Evolutionary conservation across 176 grass and related monocot species (phyloP), one percentile per base, ranked within the genome.

Genomic region (Eragrostis nindensis): DNA sequence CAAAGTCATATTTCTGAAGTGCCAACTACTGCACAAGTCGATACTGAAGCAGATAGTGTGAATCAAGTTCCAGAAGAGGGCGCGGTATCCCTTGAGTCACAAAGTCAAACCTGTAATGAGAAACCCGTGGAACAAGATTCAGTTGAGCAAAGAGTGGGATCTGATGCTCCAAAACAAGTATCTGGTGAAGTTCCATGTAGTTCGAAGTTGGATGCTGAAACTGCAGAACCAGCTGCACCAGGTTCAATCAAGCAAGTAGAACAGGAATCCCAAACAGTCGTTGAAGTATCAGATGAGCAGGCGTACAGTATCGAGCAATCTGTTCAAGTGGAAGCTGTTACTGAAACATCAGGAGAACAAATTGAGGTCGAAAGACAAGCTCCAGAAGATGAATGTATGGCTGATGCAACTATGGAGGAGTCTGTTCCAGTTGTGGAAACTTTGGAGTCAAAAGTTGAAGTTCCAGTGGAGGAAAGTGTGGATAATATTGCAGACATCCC

Each of bases 161-260:
- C 45, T 73, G 47, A 79, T 73, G 74, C 40, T 79, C 41, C 68
- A 78, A 76, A 68, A 67, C 61, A 76, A 76, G 81, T 26, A 72
- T 18, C 79, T 47, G 36, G 3, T 69, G 41, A 60, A 69, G 16
- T 24, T 69, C 82, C 63, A 30, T 38, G 17, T 57, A 40, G 67
- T 39, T 41, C 52, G 19, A 66, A 79, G 57, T 40, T 72, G 8
- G 48, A 83, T 40, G 6, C 30, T 32, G 68, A 78, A 78, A 38
- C 39, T 67, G 74, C 29, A 60, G 80, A 79, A 83, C 18, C 59
- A 42, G 42, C 39, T 48, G 49, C 10, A 57, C 40, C 60, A 73
- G 40, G 6, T 67, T 40, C 59, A 83, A 38, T 25, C 13, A 59
- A 83, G 39, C 74, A 73, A 73, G 66, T 87, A 47, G 54, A 39